A percentile compares a stretch with the other conserved stretches of the same genome.
These are phyloP conservation scores for Eucalyptus paniculata DNA, from an alignment of 345 rosid genomes.

Conservation along the genomic window DNA sequence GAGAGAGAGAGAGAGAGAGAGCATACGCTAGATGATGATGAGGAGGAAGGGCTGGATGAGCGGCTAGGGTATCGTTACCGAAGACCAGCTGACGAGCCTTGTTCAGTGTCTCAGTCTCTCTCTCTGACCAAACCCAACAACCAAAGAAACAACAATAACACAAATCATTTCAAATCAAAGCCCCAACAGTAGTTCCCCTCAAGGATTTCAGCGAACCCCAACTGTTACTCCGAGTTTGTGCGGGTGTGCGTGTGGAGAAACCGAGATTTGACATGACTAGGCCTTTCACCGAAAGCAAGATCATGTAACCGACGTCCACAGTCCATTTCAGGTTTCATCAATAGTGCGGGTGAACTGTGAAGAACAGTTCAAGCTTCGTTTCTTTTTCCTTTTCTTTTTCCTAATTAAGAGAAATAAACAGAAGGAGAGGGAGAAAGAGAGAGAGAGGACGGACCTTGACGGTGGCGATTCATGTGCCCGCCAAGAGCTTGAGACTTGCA, in stretches of 20 bases:
- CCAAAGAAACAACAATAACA: not conserved
- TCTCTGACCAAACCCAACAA: slow-evolving; percentile 42
- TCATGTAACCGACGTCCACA: not conserved
- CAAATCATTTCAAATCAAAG: slow-evolving; percentile 13
- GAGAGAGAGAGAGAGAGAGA: not conserved
- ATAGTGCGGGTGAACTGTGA: not conserved
- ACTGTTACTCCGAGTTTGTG: not conserved
- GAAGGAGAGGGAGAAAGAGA: not conserved
- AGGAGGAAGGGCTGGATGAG: slow-evolving; percentile 13
- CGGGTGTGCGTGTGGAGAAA: not conserved
- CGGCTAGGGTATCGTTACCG: slow-evolving; percentile 53
- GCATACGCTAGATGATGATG: slow-evolving; percentile 30
- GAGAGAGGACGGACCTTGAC: slow-evolving; percentile 57
- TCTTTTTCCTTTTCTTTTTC: not conserved
- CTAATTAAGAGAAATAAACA: not conserved
- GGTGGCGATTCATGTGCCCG: slow-evolving; percentile 99
- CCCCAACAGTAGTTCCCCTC: not conserved
- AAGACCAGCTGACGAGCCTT: slow-evolving; percentile 96
- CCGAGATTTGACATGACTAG: not conserved
- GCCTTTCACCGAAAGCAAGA: not conserved
- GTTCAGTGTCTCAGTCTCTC: slow-evolving; percentile 97
- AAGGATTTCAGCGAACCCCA: slow-evolving; percentile 5
- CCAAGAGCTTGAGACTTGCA: slow-evolving; percentile 99
- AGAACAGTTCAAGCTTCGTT: not conserved
- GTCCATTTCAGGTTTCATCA: not conserved